phyloP scores from a whole-genome alignment of 768 basidiomycete species.

The Krasilnikovozyma curviuscula region DNA sequence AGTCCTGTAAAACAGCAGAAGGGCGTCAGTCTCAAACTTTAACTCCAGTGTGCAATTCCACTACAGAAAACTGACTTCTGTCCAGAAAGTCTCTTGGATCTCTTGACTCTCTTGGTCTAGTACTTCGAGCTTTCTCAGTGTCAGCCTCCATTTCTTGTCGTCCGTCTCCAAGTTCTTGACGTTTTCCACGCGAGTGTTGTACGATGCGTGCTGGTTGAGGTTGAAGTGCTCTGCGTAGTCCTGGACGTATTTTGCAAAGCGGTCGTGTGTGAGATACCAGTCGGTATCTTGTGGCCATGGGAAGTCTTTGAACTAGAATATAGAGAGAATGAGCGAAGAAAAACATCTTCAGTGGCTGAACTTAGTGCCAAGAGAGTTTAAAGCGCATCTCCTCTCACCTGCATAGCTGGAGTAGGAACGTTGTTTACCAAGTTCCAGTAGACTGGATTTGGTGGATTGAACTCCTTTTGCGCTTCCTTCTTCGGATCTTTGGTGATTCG shows the following conservation, averaged over 20 bases:
- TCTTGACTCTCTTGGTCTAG: constrained; percentile 6
- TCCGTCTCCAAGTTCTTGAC: constrained; percentile 27
- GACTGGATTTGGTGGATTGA: constrained; percentile 17
- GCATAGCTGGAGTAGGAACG: constrained; percentile 17
- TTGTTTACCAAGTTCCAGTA: constrained; percentile 17
- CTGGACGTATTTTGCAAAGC: constrained; percentile 29
- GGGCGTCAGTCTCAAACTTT: no score
- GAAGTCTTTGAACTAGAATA: constrained; percentile 15
- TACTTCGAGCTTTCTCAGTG: constrained; percentile 11
- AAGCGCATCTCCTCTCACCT: constrained; percentile 10
- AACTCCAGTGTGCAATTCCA: no score
- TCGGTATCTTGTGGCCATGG: constrained; percentile 16
- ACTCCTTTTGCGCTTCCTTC: constrained; percentile 2
- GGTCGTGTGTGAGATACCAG: constrained; percentile 21
- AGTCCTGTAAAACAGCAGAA: no score
- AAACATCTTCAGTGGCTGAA: no score
- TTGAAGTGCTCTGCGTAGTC: constrained; percentile 31
- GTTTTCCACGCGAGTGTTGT: constrained; percentile 35
- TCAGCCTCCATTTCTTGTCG: constrained; percentile 8
- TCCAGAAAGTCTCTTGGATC: constrained; percentile 14
- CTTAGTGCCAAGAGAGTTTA: no score
- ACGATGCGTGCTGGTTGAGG: constrained; percentile 32
- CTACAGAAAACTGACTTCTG: constrained; percentile 15
- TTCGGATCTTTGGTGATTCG: constrained; percentile 1
- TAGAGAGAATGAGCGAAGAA: neutral